Base-by-base conservation (phyloP, 371 early-diverging fungal species). In the Mucor piriformis region DNA sequence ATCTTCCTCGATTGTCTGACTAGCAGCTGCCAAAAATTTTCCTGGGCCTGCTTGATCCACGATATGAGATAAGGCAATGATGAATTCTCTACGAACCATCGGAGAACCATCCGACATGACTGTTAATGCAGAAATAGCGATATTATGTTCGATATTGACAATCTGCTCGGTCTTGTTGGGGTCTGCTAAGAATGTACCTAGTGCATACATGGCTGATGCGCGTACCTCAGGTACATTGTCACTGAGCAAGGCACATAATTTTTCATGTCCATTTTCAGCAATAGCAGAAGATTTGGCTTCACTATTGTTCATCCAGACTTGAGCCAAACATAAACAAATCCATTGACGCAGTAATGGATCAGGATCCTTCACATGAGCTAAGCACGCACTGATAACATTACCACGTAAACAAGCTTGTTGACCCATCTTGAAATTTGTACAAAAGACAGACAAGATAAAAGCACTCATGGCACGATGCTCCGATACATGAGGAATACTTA, bases 291-390 rank as follows among this genome's bases (percentile, higher is more conserved):
- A 69, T 63, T 89, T 89, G 16, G 90, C 92, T 32, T 92, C 92
- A 27, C 86, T 79, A 62, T 86, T 89, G 61, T 83, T 82, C 72
- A 86, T 86, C 92, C 95, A 94, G 13, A 94, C 78, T 73, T 95
- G 92, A 3, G 88, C 90, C 20, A 96, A 73, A 62, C 94, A 91
- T 15, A 97, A 72, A 64, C 93, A 89, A 0, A 88, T 77, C 95
- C 97, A 98, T 67, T 95, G 94, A 3, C 97, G 84, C 49, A 97
- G 76, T 3, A 94, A 74, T n/a, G 95, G 88, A 63, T 93, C 92
- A 3, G 75, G 82, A 55, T 93, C 92, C 13, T 68, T 72, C 12
- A 92, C 76, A 63, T 94, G 92, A 6, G 85, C 83, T 18, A 89
- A 57, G 54, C 92, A 83, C 7, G 88, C 84, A 11, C 77, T 64